Evolutionary conservation across 805 yeast species (phyloP).

Genomic region (Hanseniaspora valbyensis): DNA sequence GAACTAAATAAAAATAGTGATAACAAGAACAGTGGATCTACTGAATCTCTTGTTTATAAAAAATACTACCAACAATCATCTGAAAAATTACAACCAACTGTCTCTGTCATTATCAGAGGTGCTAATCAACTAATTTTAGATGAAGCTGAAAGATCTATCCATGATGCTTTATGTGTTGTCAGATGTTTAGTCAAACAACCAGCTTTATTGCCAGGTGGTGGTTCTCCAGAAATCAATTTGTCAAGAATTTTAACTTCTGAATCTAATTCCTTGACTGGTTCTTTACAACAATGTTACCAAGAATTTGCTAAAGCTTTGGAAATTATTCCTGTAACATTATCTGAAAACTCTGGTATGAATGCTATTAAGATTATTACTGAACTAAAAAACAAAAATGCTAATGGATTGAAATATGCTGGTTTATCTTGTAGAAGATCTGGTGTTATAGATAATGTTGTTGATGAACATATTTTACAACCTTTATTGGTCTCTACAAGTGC

Average conservation of each 20-base stretch:
- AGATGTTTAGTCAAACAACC: conserved; percentile 80
- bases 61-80: conserved; percentile 20
- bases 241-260: conserved; percentile 64
- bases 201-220: conserved; percentile 95
- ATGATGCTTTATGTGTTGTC: conserved; percentile 92
- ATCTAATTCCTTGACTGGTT: conserved; percentile 63
- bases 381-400: conserved; percentile 78
- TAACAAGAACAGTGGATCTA: not conserved
- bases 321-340: conserved; percentile 84
- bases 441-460: conserved; percentile 68
- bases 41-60: conserved; percentile 15
- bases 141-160: conserved; percentile 94
- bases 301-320: conserved; percentile 89
- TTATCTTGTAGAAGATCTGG: conserved; percentile 90
- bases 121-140: conserved; percentile 83
- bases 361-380: conserved; percentile 88
- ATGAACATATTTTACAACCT: conserved; percentile 94
- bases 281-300: conserved; percentile 80
- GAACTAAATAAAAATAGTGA: not conserved
- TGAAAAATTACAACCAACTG: conserved; percentile 38
- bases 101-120: conserved; percentile 87
- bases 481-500: conserved; percentile 91
- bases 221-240: conserved; percentile 92
- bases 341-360: conserved; percentile 90
- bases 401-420: conserved; percentile 89